Evolutionary conservation across 129 eudicot genomes (phyloP).

Genomic region (Daucus carota): DH1_v3.0 NC_030383.2:2855501-2856000

Average conservation of each 20-base stretch:
- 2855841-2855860: slow-evolving; percentile 14
- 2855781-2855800: slow-evolving; percentile 10
- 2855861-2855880: slow-evolving; percentile 13
- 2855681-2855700: neutral
- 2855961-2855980: too few relatives aligned
- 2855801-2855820: slow-evolving; percentile 15
- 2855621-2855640: slow-evolving; percentile 53
- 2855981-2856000: neutral
- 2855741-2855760: slow-evolving; percentile 37
- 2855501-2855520: slow-evolving; percentile 44
- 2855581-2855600: slow-evolving; percentile 58
- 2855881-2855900: slow-evolving; percentile 7
- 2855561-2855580: slow-evolving; percentile 45
- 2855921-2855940: slow-evolving; percentile 1
- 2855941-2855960: slow-evolving; percentile 21
- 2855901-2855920: neutral
- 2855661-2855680: slow-evolving; percentile 39
- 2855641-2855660: slow-evolving; percentile 30
- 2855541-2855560: slow-evolving; percentile 53
- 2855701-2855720: slow-evolving; percentile 1
- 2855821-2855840: slow-evolving; percentile 12
- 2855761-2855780: slow-evolving; percentile 16
- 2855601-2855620: slow-evolving; percentile 29
- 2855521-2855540: slow-evolving; percentile 23
- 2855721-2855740: neutral